These are phyloP conservation scores for Rhynchospora tenuis DNA, from an alignment of 176 grass and related monocot genomes.

Conservation along the genomic window DNA sequence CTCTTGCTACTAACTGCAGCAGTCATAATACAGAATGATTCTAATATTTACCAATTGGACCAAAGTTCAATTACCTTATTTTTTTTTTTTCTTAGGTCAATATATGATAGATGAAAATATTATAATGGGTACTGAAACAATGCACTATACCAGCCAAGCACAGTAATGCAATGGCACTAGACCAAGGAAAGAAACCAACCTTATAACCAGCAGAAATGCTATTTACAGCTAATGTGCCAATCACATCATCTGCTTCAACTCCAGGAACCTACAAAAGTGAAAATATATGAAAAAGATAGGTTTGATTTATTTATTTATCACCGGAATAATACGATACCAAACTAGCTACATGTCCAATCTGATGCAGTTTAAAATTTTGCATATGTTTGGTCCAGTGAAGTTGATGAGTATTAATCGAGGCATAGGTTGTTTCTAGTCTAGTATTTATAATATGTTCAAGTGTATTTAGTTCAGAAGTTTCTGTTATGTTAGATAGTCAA, in stretches of 20 bases:
- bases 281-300: not conserved
- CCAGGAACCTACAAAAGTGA: slow-evolving; percentile 84
- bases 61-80: not conserved
- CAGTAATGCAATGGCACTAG: not conserved
- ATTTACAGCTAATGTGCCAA: slow-evolving; percentile 90
- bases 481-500: not conserved
- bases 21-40: not conserved
- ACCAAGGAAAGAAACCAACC: slow-evolving; percentile 31
- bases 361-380: not conserved
- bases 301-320: not conserved
- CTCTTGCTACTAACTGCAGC: not conserved
- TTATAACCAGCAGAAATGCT: slow-evolving; percentile 84
- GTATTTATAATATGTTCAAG: not conserved
- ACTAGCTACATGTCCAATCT: not conserved
- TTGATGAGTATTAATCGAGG: not conserved
- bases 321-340: not conserved
- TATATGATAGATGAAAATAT: not conserved
- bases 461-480: not conserved
- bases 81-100: not conserved
- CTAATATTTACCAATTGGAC: not conserved
- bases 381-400: not conserved
- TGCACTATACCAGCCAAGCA: not conserved
- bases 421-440: not conserved
- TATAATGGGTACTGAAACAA: not conserved
- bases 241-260: slow-evolving; percentile 97